Evolutionary conservation across 257 asterid species (phyloP), one percentile per base, ranked within the genome.

Genomic region (Capsicum rhomboideum): DNA sequence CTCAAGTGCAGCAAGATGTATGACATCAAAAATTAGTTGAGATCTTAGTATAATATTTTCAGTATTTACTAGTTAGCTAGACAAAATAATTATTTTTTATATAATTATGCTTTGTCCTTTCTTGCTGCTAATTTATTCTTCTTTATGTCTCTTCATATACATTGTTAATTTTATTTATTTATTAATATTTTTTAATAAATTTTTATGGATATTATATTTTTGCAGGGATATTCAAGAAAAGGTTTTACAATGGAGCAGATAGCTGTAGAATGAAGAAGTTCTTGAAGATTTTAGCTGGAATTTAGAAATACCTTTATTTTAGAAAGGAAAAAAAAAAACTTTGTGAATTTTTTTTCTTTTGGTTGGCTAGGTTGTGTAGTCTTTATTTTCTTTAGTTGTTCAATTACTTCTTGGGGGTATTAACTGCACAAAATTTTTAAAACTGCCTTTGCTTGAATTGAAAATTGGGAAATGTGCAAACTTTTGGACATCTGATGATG

Each of bases 271-370:
- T 17, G 63, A 77, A 74, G 80, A 74, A 75, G 63, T 26, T 49
- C 81, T 77, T 50, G 61, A 50, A 50, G 63, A 49, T 77, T 77
- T 77, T 77, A 50, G 81, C 81, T 23, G 63, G 81, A 75, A 75
- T 23, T 52, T 75, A 75, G 81, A 49, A 46, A 71, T 11, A 71
- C 55, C 34, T 71, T 71, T 71, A 71, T 68, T 71, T 26, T 75
- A 50, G 56, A 34, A 16, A 17, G 2, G 10, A 49, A 49, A 8
- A 75, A 74, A 21, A 11, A 26, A 44, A 46, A 23, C 59, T 46
- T 23, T 46, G 37, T 50, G 40, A 44, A 55, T 46, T 75, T 66
- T 13, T 31, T 74, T 46, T 74, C 2, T 3, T 13, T 29, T 64
- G 20, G 42, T 6, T 64, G 42, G 11, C 13, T 64, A 29, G 72